These are phyloP conservation scores for Grigorovia jiainica DNA, from an alignment of 805 yeast species.

Conservation along the genomic window DNA sequence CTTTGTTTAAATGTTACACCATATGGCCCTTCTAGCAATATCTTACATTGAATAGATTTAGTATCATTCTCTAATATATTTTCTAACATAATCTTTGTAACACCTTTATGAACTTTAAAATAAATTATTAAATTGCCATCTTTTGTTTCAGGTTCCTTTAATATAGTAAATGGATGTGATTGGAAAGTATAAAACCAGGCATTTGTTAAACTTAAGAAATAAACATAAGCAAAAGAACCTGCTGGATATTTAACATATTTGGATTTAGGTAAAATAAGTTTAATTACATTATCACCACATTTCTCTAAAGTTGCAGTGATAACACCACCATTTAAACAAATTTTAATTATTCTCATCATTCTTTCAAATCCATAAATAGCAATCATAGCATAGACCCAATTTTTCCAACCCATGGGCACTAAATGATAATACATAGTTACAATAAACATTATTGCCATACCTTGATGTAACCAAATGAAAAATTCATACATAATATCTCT, in stretches of 20 bases:
- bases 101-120: constrained; percentile 49
- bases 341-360: constrained; percentile 35
- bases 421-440: constrained; percentile 53
- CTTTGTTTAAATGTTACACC: constrained; percentile 36
- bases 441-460: constrained; percentile 44
- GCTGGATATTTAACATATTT: constrained; percentile 40
- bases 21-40: constrained; percentile 55
- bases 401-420: constrained; percentile 41
- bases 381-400: constrained; percentile 38
- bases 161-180: constrained; percentile 63
- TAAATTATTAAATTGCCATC: constrained; percentile 25
- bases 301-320: constrained; percentile 18
- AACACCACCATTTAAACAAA: constrained; percentile 23
- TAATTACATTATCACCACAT: constrained; percentile 30
- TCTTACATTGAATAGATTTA: constrained; percentile 24
- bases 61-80: constrained; percentile 23
- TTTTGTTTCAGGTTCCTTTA: constrained; percentile 30
- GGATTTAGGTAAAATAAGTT: constrained; percentile 36
- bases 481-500: constrained; percentile 50
- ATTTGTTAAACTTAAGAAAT: constrained; percentile 41
- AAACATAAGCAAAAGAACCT: constrained; percentile 48
- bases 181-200: constrained; percentile 44
- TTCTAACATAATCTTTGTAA: constrained; percentile 37
- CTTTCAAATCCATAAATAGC: constrained; percentile 45
- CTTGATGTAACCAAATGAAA: constrained; percentile 49